Evolutionary conservation across 1,139 yeast genomes (phyloP).

Genomic region (Saccharomyces hybrid): DNA sequence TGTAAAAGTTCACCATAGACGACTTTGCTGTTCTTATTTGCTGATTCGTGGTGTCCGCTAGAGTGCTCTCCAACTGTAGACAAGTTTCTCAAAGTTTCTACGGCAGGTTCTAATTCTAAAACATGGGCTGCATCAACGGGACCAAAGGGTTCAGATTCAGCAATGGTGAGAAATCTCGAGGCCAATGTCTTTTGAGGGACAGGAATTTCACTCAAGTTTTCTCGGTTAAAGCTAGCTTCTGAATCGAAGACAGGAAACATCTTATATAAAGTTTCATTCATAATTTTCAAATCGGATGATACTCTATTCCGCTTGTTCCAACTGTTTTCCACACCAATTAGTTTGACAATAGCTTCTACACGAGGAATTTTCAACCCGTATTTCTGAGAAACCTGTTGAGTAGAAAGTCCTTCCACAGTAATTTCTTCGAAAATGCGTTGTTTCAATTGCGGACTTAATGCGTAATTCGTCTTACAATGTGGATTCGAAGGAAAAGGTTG

Average conservation of each 20-base stretch:
- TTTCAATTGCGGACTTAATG: slow-evolving; percentile 54
- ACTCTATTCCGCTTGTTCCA: slow-evolving; percentile 46
- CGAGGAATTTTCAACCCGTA: slow-evolving; percentile 79
- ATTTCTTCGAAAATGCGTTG: slow-evolving; percentile 52
- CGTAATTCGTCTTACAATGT: slow-evolving; percentile 58
- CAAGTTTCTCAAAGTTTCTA: slow-evolving; percentile 59
- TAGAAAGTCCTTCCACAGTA: slow-evolving; percentile 43
- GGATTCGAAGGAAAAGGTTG: slow-evolving; percentile 78
- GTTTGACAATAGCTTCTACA: slow-evolving; percentile 73
- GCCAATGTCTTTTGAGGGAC: slow-evolving; percentile 77
- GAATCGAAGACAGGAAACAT: slow-evolving; percentile 72
- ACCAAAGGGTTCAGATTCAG: slow-evolving; percentile 95
- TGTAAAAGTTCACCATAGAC: slow-evolving; percentile 32
- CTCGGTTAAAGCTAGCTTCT: slow-evolving; percentile 37
- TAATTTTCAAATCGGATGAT: slow-evolving; percentile 45
- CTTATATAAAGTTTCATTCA: slow-evolving; percentile 57
- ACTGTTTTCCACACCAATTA: slow-evolving; percentile 55
- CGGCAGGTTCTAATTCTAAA: slow-evolving; percentile 79
- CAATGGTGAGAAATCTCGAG: slow-evolving; percentile 80
- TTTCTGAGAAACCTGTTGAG: slow-evolving; percentile 71
- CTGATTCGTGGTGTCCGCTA: slow-evolving; percentile 22
- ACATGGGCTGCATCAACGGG: slow-evolving; percentile 93
- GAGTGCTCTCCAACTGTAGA: slow-evolving; percentile 49
- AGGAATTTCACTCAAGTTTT: slow-evolving; percentile 88
- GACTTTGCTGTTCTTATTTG: slow-evolving; percentile 18